These are phyloP conservation scores for Euryodendron excelsum DNA, from an alignment of 148 eudicot genomes.

Conservation along the genomic window DNA sequence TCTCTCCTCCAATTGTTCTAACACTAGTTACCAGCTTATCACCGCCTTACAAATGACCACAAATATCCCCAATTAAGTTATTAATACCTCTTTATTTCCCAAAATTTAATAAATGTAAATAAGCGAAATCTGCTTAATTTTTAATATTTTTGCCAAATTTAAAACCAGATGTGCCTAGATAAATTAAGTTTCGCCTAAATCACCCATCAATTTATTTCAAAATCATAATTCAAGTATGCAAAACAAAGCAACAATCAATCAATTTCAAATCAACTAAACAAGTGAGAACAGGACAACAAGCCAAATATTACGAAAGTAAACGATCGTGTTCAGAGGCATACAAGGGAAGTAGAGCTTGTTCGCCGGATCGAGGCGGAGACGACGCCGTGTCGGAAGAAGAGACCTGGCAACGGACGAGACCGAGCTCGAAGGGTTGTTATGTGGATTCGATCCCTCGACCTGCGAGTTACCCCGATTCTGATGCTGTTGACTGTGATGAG, in stretches of 20 bases:
- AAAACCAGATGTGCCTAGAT: neutral
- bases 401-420: slow-evolving; percentile 79
- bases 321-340: slow-evolving; percentile 25
- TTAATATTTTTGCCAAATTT: neutral
- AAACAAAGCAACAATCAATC: neutral
- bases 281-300: neutral
- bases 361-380: slow-evolving; percentile 79
- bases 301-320: slow-evolving; percentile 3
- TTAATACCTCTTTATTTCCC: neutral
- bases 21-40: neutral
- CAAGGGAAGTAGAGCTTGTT: slow-evolving; percentile 90
- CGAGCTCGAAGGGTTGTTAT: slow-evolving; percentile 25
- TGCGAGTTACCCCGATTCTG: slow-evolving; percentile 10
- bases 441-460: slow-evolving; percentile 41
- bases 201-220: neutral
- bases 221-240: neutral
- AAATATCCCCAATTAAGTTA: neutral
- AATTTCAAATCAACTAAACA: slow-evolving; percentile 5
- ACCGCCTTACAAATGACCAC: neutral
- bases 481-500: slow-evolving; percentile 4
- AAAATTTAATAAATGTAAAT: neutral
- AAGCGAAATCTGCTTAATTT: neutral
- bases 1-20: neutral
- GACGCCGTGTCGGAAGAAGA: slow-evolving; percentile 72
- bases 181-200: neutral